A percentile compares a stretch with the other conserved stretches of the same genome.
These are phyloP conservation scores for Lentinula guzmanii DNA, from an alignment of 768 basidiomycete species.

Conservation along the genomic window DNA sequence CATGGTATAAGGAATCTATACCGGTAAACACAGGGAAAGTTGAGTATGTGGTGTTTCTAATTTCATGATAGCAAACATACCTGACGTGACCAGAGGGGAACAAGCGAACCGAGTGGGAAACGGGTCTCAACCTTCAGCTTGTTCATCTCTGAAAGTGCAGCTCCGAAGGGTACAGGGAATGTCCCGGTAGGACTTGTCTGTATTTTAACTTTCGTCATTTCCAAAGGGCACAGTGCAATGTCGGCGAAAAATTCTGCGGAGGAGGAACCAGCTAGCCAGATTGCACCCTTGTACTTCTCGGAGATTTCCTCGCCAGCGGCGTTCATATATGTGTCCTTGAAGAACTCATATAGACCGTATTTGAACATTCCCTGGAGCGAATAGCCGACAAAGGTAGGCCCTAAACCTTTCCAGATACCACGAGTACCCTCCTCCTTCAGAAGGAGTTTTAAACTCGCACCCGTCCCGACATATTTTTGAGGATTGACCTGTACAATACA, in stretches of 20 bases:
- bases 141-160: slow-evolving; percentile 69
- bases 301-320: slow-evolving; percentile 78
- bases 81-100: slow-evolving; percentile 86
- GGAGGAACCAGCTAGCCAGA: slow-evolving; percentile 93
- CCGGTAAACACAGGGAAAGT: not conserved
- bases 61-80: slow-evolving; percentile 27
- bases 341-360: slow-evolving; percentile 95
- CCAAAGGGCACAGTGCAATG: slow-evolving; percentile 90
- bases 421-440: slow-evolving; percentile 74
- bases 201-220: slow-evolving; percentile 92
- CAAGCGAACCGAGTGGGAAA: slow-evolving; percentile 80
- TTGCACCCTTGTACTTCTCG: slow-evolving; percentile 77
- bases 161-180: slow-evolving; percentile 71
- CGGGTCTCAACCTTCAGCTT: slow-evolving; percentile 64
- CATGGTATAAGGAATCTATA: slow-evolving; percentile 95
- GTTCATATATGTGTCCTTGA: slow-evolving; percentile 93
- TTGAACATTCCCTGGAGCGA: slow-evolving; percentile 98
- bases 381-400: slow-evolving; percentile 90
- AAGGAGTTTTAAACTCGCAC: slow-evolving; percentile 56
- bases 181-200: slow-evolving; percentile 72
- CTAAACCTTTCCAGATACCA: slow-evolving; percentile 93
- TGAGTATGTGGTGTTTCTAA: not conserved
- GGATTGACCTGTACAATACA: slow-evolving; percentile 56
- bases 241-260: slow-evolving; percentile 96
- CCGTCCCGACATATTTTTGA: slow-evolving; percentile 64